Conservation (phyloP, 2,329 filamentous ascomycete species). For the Alternaria sp. region DNA sequence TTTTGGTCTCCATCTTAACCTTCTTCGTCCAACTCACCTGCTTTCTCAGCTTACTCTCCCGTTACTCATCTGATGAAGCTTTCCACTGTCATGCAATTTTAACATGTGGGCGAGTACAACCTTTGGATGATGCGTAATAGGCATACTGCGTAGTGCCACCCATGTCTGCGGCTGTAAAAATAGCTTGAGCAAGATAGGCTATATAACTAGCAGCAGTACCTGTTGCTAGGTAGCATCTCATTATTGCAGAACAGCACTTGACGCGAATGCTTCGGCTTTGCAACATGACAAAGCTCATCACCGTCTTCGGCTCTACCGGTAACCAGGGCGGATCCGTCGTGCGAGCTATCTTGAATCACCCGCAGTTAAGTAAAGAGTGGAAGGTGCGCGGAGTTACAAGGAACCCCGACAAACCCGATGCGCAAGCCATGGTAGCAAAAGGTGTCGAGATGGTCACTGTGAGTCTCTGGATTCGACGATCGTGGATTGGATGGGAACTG, state of each 20-base stretch:
- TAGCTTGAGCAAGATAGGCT: too few relatives aligned
- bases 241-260: neutral
- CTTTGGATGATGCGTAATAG: too few relatives aligned
- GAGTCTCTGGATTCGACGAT: neutral
- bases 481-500: neutral
- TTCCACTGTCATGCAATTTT: neutral
- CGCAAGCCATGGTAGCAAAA: conserved; percentile 25
- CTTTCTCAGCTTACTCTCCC: neutral
- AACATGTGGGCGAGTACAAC: too few relatives aligned
- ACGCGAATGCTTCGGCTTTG: neutral
- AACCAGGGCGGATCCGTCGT: conserved; percentile 62
- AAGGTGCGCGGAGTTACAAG: conserved; percentile 62
- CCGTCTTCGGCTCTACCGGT: conserved; percentile 63
- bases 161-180: too few relatives aligned
- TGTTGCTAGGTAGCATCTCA: neutral
- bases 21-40: neutral
- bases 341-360: conserved; percentile 56
- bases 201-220: too few relatives aligned
- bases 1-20: neutral
- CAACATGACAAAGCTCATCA: conserved; percentile 39
- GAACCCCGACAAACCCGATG: conserved; percentile 43
- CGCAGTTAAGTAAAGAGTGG: conserved; percentile 57
- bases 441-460: conserved; percentile 28
- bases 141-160: neutral
- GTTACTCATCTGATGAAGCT: neutral